Conservation (phyloP, 345 rosid species). For the Rubroshorea leprosula region DNA sequence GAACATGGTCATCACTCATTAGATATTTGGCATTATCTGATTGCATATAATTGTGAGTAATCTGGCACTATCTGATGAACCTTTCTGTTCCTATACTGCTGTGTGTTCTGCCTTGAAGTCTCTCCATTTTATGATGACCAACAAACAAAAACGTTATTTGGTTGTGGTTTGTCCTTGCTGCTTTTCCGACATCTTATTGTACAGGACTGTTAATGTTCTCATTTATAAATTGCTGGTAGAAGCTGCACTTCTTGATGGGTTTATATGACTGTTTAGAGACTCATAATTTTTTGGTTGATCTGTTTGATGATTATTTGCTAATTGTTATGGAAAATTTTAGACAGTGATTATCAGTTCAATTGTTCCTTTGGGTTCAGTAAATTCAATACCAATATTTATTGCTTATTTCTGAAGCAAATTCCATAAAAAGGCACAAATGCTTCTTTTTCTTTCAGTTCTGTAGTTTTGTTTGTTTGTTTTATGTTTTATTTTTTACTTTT, state of each 20-base stretch:
- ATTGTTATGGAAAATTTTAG: too few species aligned
- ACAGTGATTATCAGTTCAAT: too few species aligned
- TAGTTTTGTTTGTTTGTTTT: not conserved
- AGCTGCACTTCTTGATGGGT: too few species aligned
- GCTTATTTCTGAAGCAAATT: not conserved
- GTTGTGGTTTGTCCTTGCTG: not conserved
- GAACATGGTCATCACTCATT: not conserved
- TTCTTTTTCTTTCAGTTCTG: not conserved
- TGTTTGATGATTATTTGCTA: not conserved
- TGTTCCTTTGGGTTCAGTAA: too few species aligned
- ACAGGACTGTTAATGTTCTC: not conserved
- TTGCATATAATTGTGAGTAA: too few species aligned
- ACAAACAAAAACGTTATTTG: not conserved
- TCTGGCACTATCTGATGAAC: not conserved
- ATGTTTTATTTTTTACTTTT: not conserved
- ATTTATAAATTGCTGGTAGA: too few species aligned
- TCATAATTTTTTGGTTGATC: too few species aligned
- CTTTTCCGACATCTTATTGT: not conserved
- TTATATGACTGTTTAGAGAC: too few species aligned
- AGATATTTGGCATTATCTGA: not conserved
- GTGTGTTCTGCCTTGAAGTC: not conserved
- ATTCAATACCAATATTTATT: not conserved
- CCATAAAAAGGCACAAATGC: not conserved
- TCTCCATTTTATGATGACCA: not conserved
- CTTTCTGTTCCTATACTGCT: not conserved